A percentile compares a stretch with the other conserved stretches of the same genome.
These are phyloP conservation scores for Pseudogymnoascus sp. DNA, from an alignment of 2,329 filamentous ascomycete species.

Conservation along the genomic window DNA sequence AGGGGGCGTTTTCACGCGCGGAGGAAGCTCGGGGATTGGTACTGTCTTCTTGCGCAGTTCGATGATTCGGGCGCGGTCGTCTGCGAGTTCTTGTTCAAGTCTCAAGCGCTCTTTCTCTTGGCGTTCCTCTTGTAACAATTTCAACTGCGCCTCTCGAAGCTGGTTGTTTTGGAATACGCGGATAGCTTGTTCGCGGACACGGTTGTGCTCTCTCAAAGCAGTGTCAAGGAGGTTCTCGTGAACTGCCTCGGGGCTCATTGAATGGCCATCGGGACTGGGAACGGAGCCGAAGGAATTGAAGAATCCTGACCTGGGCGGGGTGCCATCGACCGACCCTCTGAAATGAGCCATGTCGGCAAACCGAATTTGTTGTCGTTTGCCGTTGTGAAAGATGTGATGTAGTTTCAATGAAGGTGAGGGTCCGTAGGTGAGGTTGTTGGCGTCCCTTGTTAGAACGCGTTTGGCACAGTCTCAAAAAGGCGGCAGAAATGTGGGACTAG, in stretches of 20 bases:
- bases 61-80: conserved; percentile 20
- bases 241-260: conserved; percentile 12
- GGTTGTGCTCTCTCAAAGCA: conserved; percentile 60
- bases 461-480: conserved; percentile 2
- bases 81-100: conserved; percentile 12
- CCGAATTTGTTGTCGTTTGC: not conserved
- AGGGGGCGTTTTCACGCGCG: conserved; percentile 7
- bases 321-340: not conserved
- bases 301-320: conserved; percentile 3
- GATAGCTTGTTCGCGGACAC: conserved; percentile 49
- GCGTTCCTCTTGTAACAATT: conserved; percentile 11
- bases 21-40: conserved; percentile 25
- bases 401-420: not conserved
- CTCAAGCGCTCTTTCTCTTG: conserved; percentile 13
- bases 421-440: not conserved
- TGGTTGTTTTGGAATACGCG: conserved; percentile 44
- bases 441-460: conserved; percentile 2
- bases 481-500: conserved; percentile 6
- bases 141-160: conserved; percentile 32
- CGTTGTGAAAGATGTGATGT: conserved; percentile 3
- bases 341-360: not conserved
- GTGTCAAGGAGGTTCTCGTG: conserved; percentile 53
- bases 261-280: conserved; percentile 6
- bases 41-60: conserved; percentile 33
- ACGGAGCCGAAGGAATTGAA: conserved; percentile 8